Evolutionary conservation across 2,329 filamentous ascomycete genomes (phyloP).

Genomic region (Alternaria hordeiaustralica): DNA sequence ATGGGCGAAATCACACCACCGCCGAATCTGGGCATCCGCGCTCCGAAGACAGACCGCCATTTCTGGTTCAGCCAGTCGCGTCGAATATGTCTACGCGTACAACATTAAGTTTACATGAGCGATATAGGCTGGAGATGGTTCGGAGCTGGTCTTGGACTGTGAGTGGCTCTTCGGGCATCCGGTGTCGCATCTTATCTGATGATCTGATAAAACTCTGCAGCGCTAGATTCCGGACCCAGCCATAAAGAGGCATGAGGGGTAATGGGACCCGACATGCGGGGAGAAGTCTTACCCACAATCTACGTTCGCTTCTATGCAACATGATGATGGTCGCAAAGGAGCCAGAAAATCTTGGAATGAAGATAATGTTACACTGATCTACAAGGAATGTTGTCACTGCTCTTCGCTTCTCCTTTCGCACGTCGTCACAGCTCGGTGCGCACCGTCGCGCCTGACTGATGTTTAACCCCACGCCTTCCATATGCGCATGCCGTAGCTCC

Average conservation of each 20-base stretch:
- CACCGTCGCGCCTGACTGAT: neutral
- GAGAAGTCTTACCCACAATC: neutral
- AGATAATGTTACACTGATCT: neutral
- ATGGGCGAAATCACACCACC: neutral
- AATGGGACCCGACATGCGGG: neutral
- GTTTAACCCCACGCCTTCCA: neutral
- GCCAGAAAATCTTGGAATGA: fast-evolving
- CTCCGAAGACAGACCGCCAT: neutral
- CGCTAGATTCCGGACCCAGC: neutral
- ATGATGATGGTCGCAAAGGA: neutral
- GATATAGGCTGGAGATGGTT: conserved; percentile 5
- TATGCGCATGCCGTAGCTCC: neutral
- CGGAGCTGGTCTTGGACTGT: neutral
- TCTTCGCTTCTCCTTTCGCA: neutral
- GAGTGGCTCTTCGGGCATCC: conserved; percentile 1
- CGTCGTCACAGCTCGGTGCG: neutral
- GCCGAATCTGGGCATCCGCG: neutral
- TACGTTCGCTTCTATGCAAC: neutral
- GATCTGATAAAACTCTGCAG: conserved; percentile 18
- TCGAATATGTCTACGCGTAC: neutral
- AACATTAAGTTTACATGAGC: neutral
- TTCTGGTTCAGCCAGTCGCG: neutral
- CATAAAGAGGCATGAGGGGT: neutral
- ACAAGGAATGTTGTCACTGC: neutral
- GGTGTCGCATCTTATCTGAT: conserved; percentile 27